These are phyloP conservation scores for Gigaspora rosea DNA, from an alignment of 192 early-diverging fungal species.

Conservation along the genomic window DNA sequence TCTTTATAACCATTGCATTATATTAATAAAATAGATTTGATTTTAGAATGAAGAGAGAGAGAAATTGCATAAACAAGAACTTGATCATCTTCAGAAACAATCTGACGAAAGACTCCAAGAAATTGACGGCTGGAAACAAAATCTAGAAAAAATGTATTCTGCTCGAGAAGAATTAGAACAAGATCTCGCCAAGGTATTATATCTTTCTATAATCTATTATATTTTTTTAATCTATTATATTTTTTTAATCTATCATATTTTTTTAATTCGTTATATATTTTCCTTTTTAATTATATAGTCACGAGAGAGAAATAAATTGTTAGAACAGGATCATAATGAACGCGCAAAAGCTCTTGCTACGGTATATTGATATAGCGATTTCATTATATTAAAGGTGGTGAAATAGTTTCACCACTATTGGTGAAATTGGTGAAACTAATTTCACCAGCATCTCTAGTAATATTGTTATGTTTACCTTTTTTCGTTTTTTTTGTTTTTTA, in stretches of 20 bases:
- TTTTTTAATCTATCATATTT: not conserved
- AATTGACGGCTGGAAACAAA: not conserved
- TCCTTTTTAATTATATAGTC: not conserved
- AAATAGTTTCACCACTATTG: no score
- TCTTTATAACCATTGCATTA: no score
- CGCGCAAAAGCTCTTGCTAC: not conserved
- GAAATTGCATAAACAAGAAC: no score
- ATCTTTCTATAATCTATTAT: not conserved
- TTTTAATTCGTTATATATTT: not conserved
- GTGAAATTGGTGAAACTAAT: no score
- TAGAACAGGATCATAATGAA: not conserved
- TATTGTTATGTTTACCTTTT: not conserved
- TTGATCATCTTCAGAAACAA: no score
- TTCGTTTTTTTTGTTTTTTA: not conserved
- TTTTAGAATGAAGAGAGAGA: no score
- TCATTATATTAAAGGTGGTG: not conserved
- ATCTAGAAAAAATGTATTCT: not conserved
- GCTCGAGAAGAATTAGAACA: not conserved
- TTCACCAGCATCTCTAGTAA: no score
- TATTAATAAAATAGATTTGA: no score
- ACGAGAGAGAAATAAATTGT: not conserved
- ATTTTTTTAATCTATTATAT: no score
- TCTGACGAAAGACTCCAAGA: not conserved
- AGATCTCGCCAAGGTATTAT: not conserved
- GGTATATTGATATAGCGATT: not conserved